Percentiles rank a stretch among this genome's conserved stretches.
Conservation (phyloP, 495 filamentous ascomycete genomes). For the Xylaria telfairii region DNA sequence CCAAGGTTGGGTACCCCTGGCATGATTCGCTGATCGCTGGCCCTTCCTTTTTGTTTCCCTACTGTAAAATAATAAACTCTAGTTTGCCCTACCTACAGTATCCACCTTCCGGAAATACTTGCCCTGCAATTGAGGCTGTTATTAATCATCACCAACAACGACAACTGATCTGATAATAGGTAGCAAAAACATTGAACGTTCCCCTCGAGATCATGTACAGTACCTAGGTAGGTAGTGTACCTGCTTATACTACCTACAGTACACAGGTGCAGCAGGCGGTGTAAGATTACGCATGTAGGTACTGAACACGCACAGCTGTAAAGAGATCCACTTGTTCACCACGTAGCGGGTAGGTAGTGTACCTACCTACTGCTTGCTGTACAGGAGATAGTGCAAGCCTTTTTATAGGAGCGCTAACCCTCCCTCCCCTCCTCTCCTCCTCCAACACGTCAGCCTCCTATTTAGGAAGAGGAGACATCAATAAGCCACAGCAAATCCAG, state of each 20-base stretch:
- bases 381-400: background rate
- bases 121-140: background rate
- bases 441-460: conserved; percentile 19
- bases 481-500: conserved; percentile 7
- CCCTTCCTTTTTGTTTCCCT: background rate
- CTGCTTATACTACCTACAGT: no score
- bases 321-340: conserved; percentile 6
- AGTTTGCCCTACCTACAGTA: no score
- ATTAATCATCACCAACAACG: background rate
- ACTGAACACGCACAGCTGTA: background rate
- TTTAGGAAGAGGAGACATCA: conserved; percentile 1
- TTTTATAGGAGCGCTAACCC: background rate
- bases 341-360: background rate
- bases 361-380: no score
- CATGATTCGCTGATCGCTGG: conserved; percentile 12
- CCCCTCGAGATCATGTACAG: no score
- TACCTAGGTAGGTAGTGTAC: no score
- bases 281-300: background rate
- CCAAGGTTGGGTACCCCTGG: conserved; percentile 3
- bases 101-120: background rate
- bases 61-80: background rate
- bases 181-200: no score
- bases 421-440: background rate
- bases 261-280: background rate
- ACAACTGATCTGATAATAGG: no score